Percentiles rank a stretch among this genome's conserved stretches.
Evolutionary conservation across 371 early-diverging fungal genomes (phyloP).

Genomic region (Capniomyces stellatus): DNA sequence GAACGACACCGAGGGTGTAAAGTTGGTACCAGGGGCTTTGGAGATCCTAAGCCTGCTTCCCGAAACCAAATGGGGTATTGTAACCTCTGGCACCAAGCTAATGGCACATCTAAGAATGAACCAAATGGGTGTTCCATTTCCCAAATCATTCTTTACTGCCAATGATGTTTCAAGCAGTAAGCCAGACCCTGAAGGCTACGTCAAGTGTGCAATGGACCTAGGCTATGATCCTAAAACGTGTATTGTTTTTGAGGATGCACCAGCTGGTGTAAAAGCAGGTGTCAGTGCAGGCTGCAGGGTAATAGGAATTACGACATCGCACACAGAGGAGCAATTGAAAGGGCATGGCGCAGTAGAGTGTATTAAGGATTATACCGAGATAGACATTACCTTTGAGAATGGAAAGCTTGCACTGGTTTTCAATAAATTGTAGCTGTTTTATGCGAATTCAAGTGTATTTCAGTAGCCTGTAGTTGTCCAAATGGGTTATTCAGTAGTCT

Average conservation of each 20-base stretch:
- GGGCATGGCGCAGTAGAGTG: slow-evolving; percentile 30
- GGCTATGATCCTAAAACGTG: slow-evolving; percentile 30
- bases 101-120: slow-evolving; percentile 23
- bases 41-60: slow-evolving; percentile 16
- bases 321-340: slow-evolving; percentile 31
- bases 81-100: slow-evolving; percentile 26
- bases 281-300: slow-evolving; percentile 33
- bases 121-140: slow-evolving; percentile 18
- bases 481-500: too few relatives aligned
- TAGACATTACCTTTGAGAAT: slow-evolving; percentile 18
- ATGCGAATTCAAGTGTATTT: too few relatives aligned
- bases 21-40: slow-evolving; percentile 20
- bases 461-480: too few relatives aligned
- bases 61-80: slow-evolving; percentile 21
- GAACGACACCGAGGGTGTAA: slow-evolving; percentile 16
- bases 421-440: too few relatives aligned
- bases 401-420: too few relatives aligned
- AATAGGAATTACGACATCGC: slow-evolving; percentile 39
- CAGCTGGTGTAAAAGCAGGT: slow-evolving; percentile 38
- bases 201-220: slow-evolving; percentile 27
- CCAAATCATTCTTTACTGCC: slow-evolving; percentile 23
- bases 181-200: slow-evolving; percentile 45
- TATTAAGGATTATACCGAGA: slow-evolving; percentile 22
- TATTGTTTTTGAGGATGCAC: slow-evolving; percentile 56
- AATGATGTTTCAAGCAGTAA: slow-evolving; percentile 32